A percentile compares a stretch with the other conserved stretches of the same genome.
Evolutionary conservation across 1,139 yeast species (phyloP).

Genomic region (Yarrowia galli): DNA sequence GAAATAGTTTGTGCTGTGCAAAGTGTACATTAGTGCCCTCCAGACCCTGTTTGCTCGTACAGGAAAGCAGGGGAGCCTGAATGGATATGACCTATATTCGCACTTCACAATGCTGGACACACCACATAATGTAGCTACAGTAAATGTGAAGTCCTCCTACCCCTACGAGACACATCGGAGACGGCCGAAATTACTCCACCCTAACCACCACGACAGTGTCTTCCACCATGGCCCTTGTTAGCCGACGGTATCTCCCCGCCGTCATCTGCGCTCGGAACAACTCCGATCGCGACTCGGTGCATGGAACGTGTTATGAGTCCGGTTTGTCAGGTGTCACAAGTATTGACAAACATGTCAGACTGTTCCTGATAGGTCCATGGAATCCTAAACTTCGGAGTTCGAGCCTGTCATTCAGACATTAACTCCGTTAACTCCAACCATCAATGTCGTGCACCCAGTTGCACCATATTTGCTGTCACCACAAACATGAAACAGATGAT

Average conservation of each 20-base stretch:
- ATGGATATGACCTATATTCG: no score
- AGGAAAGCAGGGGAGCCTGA: no score
- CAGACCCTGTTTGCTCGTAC: no score
- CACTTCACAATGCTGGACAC: no score
- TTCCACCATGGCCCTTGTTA: no score
- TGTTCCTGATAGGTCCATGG: not conserved
- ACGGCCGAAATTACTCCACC: not conserved
- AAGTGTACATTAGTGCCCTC: no score
- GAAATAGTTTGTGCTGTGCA: no score
- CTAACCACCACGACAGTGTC: not conserved
- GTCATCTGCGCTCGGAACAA: not conserved
- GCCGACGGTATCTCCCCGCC: no score
- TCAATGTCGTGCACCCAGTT: not conserved
- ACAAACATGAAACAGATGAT: constrained; percentile 4
- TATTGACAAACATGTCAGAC: not conserved
- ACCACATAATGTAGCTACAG: no score
- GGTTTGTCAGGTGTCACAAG: not conserved
- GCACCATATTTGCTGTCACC: constrained; percentile 3
- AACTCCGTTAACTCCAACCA: not conserved
- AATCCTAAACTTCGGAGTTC: constrained; percentile 12
- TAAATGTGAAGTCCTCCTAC: no score
- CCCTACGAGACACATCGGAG: no score
- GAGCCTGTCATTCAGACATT: not conserved
- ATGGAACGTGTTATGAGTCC: not conserved
- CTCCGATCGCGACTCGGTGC: not conserved